Percentiles rank a stretch among this genome's conserved stretches.
Conservation (phyloP, 306 rosid species). For the Ceratonia siliqua region DNA sequence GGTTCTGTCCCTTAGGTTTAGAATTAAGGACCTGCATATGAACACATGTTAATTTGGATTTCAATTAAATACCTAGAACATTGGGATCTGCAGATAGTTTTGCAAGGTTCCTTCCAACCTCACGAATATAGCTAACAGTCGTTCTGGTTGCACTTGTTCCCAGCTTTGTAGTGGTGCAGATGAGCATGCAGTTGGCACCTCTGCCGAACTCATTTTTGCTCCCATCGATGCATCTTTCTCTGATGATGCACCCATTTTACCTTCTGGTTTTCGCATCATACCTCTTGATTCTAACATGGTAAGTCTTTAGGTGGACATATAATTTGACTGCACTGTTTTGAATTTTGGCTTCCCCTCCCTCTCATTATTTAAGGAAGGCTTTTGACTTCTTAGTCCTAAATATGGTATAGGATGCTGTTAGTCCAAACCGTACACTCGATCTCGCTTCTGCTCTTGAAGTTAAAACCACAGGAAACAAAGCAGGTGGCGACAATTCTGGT, state of each 20-base stretch:
- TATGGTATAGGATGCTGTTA: constrained; percentile 67
- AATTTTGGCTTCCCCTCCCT: not conserved
- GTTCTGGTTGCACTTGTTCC: constrained; percentile 31
- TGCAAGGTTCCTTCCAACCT: constrained; percentile 8
- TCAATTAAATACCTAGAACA: constrained; percentile 13
- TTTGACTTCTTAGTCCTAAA: constrained; percentile 9
- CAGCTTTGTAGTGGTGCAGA: constrained; percentile 96
- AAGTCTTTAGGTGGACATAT: constrained; percentile 21
- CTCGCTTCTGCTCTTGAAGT: constrained; percentile 96
- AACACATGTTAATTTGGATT: not conserved
- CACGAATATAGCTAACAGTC: constrained; percentile 21
- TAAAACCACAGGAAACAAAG: constrained; percentile 72
- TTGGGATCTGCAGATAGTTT: not conserved
- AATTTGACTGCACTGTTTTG: not conserved
- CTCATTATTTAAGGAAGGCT: not conserved
- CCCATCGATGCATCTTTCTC: constrained; percentile 98
- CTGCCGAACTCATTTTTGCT: constrained; percentile 93
- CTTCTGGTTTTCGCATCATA: constrained; percentile 94
- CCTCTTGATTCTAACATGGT: constrained; percentile 81
- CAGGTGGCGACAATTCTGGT: constrained; percentile 60
- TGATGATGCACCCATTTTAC: constrained; percentile 92
- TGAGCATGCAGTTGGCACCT: constrained; percentile 79
- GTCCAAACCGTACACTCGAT: constrained; percentile 94
- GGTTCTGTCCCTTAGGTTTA: not conserved
- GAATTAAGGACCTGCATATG: not conserved